Percentiles rank a stretch among this genome's conserved stretches.
Conservation (phyloP, 306 rosid genomes). For the Coriaria nepalensis region DNA sequence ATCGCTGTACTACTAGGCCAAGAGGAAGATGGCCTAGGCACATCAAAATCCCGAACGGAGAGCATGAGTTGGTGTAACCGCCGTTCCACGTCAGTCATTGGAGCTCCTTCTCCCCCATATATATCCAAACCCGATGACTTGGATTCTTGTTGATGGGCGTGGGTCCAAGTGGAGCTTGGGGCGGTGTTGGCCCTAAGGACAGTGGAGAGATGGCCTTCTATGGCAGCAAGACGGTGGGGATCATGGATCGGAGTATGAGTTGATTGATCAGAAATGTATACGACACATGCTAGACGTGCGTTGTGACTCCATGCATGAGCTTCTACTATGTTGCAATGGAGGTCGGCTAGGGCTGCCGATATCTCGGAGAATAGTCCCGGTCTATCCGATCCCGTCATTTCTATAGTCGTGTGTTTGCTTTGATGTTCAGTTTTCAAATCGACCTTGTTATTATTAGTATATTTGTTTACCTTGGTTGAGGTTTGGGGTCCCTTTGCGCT, state of each 20-base stretch:
- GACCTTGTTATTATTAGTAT: slow-evolving; percentile 12
- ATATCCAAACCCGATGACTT: slow-evolving; percentile 21
- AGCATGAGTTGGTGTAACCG: slow-evolving; percentile 65
- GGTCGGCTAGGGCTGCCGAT: slow-evolving; percentile 41
- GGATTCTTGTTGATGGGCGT: slow-evolving; percentile 22
- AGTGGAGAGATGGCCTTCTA: slow-evolving; percentile 40
- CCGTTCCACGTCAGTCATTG: slow-evolving; percentile 40
- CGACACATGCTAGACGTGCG: slow-evolving; percentile 44
- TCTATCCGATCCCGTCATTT: slow-evolving; percentile 40
- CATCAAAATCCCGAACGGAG: slow-evolving; percentile 34
- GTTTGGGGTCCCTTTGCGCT: slow-evolving; percentile 25
- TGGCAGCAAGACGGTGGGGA: slow-evolving; percentile 32
- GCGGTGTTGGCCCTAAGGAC: slow-evolving; percentile 32
- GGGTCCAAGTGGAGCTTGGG: slow-evolving; percentile 7
- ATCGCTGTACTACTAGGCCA: too few species aligned
- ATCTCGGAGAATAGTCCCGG: slow-evolving; percentile 63
- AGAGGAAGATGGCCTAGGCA: slow-evolving; percentile 7
- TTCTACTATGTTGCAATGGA: slow-evolving; percentile 49
- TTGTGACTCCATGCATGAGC: slow-evolving; percentile 76
- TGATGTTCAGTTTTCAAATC: slow-evolving; percentile 8
- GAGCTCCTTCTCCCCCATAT: slow-evolving; percentile 20
- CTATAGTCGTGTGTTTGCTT: slow-evolving; percentile 35
- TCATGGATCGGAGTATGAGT: slow-evolving; percentile 35
- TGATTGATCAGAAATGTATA: slow-evolving; percentile 50
- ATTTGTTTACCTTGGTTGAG: slow-evolving; percentile 18